Base-by-base conservation (phyloP, 2,329 filamentous ascomycete species). In the Nothopassalora personata region DNA sequence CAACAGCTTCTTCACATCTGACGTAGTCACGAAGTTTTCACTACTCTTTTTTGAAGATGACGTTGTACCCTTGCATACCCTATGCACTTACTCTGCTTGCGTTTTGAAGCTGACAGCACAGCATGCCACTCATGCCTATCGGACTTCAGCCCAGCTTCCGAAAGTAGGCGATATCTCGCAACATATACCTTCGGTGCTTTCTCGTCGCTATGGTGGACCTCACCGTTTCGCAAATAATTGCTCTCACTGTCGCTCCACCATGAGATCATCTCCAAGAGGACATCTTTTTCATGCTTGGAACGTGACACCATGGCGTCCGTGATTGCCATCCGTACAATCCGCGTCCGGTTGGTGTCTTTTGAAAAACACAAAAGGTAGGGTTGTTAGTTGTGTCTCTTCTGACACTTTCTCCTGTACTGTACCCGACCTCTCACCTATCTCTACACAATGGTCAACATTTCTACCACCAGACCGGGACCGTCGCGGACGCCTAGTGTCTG, bases 341-440 rank as follows among this genome's bases (percentile, higher is more conserved):
- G 50, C 43, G 8, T 36, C 23, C 15, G 7, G 47, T 49, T 47
- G 33, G 45, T 46, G 15, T 5, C 27, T 30, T 9, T 53, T 27
- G 11, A 59, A 34, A 36, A 48, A 52, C 64, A 64, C 63, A 64
- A 66, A 64, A 66, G 58, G 64, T 62, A 66, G 60, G 60, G 45
- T 58, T 49, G 27, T 49, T 51, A 45, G 31, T 52, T 58, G 45
- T n/a, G 39, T 54, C 36, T 23, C 39, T 60, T 28, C 50, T 28
- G 8, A 49, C 50, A 50, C 34, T 58, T 27, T 48, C 47, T 33
- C 36, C 46, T 52, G 43, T 39, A 47, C 49, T 45, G 33, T 23
- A 53, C 34, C 11, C 19, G 47, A 23, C 30, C 49, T 50, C 13
- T 48, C 31, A 28, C 34, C 30, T 48, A 55, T n/a, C 30, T 36